These are phyloP conservation scores for Pseudogymnoascus sp. DNA, from an alignment of 2,329 filamentous ascomycete species.

Conservation along the genomic window DNA sequence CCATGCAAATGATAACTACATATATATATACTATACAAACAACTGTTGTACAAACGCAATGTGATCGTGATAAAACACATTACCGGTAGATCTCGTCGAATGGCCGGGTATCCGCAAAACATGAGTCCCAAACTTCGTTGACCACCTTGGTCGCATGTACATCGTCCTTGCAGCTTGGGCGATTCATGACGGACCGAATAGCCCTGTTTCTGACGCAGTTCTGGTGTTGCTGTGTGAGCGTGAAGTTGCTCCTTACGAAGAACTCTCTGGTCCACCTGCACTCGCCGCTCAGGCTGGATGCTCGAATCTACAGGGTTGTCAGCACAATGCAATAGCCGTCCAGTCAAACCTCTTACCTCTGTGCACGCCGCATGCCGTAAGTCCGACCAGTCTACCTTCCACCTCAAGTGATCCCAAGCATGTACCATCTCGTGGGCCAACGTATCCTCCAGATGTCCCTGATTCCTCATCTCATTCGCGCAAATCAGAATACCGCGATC, in stretches of 20 bases:
- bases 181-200: constrained; percentile 65
- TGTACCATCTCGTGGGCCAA: constrained; percentile 97
- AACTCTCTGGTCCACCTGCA: constrained; percentile 85
- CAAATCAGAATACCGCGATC: constrained; percentile 84
- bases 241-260: constrained; percentile 76
- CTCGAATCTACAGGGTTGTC: constrained; percentile 60
- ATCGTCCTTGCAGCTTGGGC: constrained; percentile 76
- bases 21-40: constrained; percentile 9
- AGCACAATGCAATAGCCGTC: background rate
- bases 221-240: constrained; percentile 85
- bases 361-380: constrained; percentile 87
- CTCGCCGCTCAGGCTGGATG: constrained; percentile 85
- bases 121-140: constrained; percentile 98
- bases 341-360: constrained; percentile 52
- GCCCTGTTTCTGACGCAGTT: constrained; percentile 80
- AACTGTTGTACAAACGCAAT: background rate
- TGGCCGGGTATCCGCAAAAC: constrained; percentile 84
- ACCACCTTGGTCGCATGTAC: constrained; percentile 80
- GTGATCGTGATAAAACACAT: constrained; percentile 14
- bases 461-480: constrained; percentile 77
- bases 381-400: constrained; percentile 77
- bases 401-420: constrained; percentile 86
- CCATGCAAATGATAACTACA: constrained; percentile 11
- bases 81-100: constrained; percentile 94
- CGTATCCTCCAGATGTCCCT: constrained; percentile 82